phyloP scores from a whole-genome alignment of 2,329 filamentous ascomycete species.

The Septoria linicola region DNA sequence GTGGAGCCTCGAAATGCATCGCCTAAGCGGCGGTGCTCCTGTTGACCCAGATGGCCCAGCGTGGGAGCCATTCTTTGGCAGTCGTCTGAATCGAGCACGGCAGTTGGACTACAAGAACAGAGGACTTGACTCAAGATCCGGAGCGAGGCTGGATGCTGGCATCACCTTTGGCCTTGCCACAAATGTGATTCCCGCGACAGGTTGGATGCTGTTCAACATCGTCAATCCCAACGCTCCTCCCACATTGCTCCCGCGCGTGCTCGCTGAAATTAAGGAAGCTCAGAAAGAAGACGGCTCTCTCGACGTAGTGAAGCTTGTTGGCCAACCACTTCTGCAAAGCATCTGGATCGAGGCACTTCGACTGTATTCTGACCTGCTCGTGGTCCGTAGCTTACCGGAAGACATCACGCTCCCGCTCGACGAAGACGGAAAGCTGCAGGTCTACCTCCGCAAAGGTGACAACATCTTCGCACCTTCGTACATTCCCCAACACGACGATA shows the following conservation, averaged over 20 bases:
- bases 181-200: slow-evolving; percentile 37
- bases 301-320: slow-evolving; percentile 31
- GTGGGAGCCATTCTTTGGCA: slow-evolving; percentile 35
- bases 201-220: slow-evolving; percentile 39
- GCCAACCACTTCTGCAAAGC: slow-evolving; percentile 37
- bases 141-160: slow-evolving; percentile 33
- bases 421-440: slow-evolving; percentile 28
- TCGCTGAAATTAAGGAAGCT: slow-evolving; percentile 31
- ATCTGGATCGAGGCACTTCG: slow-evolving; percentile 39
- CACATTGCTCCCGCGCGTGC: slow-evolving; percentile 30
- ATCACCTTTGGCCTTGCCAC: slow-evolving; percentile 36
- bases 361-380: slow-evolving; percentile 36
- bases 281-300: slow-evolving; percentile 29
- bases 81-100: slow-evolving; percentile 33
- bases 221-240: slow-evolving; percentile 30
- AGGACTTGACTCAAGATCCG: slow-evolving; percentile 25
- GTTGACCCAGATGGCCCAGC: slow-evolving; percentile 31
- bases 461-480: slow-evolving; percentile 36
- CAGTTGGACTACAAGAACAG: slow-evolving; percentile 32
- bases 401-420: slow-evolving; percentile 33
- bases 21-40: slow-evolving; percentile 27
- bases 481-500: slow-evolving; percentile 33
- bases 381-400: slow-evolving; percentile 34
- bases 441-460: slow-evolving; percentile 29
- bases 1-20: slow-evolving; percentile 32